phyloP scores from a whole-genome alignment of 306 rosid genomes.

The Cucurbita moschata region DNA sequence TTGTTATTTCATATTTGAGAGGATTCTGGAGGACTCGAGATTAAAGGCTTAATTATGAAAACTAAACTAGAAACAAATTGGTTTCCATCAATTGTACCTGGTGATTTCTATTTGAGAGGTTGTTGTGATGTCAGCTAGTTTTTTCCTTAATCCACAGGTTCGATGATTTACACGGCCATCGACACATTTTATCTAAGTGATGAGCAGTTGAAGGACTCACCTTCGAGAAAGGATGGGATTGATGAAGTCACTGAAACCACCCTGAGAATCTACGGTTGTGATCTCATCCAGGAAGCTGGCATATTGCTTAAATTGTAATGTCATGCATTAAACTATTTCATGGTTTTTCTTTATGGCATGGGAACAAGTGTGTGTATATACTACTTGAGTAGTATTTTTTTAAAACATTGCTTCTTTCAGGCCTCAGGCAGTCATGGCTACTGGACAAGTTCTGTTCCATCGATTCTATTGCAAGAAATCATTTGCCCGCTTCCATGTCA shows the following conservation, averaged over 20 bases:
- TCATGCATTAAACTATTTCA: neutral
- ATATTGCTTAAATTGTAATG: slow-evolving; percentile 74
- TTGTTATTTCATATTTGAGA: neutral
- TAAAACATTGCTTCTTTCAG: slow-evolving; percentile 21
- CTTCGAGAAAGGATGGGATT: slow-evolving; percentile 73
- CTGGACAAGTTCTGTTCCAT: slow-evolving; percentile 89
- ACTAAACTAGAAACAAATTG: neutral
- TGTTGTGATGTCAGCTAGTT: neutral
- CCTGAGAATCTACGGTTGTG: slow-evolving; percentile 84
- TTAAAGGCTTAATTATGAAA: neutral
- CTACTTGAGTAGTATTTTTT: neutral
- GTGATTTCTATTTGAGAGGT: neutral
- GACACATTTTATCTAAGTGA: slow-evolving; percentile 75
- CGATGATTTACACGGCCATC: slow-evolving; percentile 77
- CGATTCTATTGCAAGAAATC: slow-evolving; percentile 95
- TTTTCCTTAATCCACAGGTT: neutral
- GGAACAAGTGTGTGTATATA: neutral
- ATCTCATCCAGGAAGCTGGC: slow-evolving; percentile 93
- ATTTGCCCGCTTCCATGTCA: slow-evolving; percentile 78
- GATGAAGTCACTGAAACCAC: slow-evolving; percentile 66
- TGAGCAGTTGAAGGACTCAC: slow-evolving; percentile 47
- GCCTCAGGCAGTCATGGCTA: slow-evolving; percentile 97
- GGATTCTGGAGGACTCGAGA: neutral
- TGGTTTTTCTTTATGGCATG: neutral
- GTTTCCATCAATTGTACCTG: neutral